Evolutionary conservation across 768 basidiomycete species (phyloP).

Genomic region (Pluteus cervinus): DNA sequence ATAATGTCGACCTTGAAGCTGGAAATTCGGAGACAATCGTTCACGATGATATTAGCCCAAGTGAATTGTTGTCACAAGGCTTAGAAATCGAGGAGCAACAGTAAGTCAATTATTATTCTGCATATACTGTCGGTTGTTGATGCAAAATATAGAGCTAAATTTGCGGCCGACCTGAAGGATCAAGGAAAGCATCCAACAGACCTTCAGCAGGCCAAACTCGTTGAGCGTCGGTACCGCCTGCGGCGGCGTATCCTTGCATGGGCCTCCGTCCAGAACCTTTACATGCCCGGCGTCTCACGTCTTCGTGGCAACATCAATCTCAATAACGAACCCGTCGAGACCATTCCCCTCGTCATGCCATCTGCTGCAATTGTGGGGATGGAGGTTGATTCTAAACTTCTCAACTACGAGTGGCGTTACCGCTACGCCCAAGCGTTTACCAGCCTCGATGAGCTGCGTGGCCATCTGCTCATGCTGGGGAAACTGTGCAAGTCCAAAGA

Average conservation of each 20-base stretch:
- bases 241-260: constrained; percentile 20
- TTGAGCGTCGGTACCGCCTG: constrained; percentile 17
- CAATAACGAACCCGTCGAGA: background rate
- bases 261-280: constrained; percentile 19
- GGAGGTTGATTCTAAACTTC: constrained; percentile 4
- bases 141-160: constrained; percentile 9
- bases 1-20: constrained; percentile 8
- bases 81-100: constrained; percentile 28
- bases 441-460: constrained; percentile 19
- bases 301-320: constrained; percentile 1
- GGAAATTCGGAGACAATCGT: constrained; percentile 2
- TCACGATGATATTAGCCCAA: constrained; percentile 14
- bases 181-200: constrained; percentile 18
- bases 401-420: constrained; percentile 19
- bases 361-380: constrained; percentile 6
- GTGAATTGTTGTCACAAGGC: constrained; percentile 19
- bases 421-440: constrained; percentile 23
- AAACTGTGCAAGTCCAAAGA: constrained; percentile 25
- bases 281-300: constrained; percentile 16
- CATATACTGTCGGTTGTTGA: background rate
- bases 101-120: constrained; percentile 13
- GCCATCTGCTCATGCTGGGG: constrained; percentile 18
- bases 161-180: constrained; percentile 8
- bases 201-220: constrained; percentile 20
- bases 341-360: constrained; percentile 14